Evolutionary conservation across 2,329 filamentous ascomycete species (phyloP).

Genomic region (Tetracladium maxilliforme): DNA sequence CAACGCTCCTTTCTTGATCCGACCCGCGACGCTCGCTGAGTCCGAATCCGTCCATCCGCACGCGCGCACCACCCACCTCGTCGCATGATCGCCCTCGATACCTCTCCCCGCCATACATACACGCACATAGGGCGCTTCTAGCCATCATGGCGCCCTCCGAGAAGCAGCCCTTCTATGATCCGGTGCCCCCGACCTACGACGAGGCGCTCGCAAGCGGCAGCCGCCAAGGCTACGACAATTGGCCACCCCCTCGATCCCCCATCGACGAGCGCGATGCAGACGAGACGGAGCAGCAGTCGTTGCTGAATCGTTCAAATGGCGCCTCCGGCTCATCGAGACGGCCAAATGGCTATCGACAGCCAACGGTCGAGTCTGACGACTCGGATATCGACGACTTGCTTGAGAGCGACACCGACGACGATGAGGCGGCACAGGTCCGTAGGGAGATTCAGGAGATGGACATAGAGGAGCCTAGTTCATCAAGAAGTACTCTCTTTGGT

Average conservation of each 20-base stretch:
- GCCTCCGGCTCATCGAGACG: conserved; percentile 22
- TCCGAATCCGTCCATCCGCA: neutral
- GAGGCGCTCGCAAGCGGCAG: conserved; percentile 54
- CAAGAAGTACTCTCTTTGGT: conserved; percentile 24
- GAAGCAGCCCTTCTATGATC: conserved; percentile 39
- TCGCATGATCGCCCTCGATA: neutral
- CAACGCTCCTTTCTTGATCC: neutral
- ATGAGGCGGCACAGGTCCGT: conserved; percentile 50
- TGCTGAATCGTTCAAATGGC: conserved; percentile 41
- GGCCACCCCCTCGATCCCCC: conserved; percentile 41
- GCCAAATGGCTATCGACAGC: conserved; percentile 54
- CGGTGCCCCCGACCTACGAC: conserved; percentile 65
- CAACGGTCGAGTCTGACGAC: conserved; percentile 73
- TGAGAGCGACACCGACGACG: conserved; percentile 29
- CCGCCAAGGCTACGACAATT: conserved; percentile 44
- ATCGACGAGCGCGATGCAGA: conserved; percentile 48
- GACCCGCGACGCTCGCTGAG: neutral
- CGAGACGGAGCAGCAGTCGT: conserved; percentile 63
- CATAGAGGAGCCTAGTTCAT: conserved; percentile 51
- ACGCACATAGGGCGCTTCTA: neutral
- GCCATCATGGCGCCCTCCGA: conserved; percentile 28
- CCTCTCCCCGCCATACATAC: neutral
- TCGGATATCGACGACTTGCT: conserved; percentile 18
- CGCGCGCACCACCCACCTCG: neutral
- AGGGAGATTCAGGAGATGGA: conserved; percentile 84